Evolutionary conservation across 768 basidiomycete species (phyloP), one percentile per base, ranked within the genome.

Genomic region (Collybia sp.): DNA sequence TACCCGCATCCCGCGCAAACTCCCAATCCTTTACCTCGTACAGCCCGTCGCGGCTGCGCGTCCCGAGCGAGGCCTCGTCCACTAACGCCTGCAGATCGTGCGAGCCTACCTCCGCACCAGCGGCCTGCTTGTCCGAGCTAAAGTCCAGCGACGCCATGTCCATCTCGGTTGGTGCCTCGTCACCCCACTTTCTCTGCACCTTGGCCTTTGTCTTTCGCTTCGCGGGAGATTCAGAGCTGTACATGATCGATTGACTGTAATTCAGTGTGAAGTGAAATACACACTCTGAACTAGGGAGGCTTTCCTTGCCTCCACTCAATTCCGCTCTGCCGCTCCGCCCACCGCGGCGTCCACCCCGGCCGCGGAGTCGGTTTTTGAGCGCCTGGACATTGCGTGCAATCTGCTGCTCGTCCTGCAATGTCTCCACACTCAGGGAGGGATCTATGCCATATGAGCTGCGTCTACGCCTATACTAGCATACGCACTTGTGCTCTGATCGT

Each of bases 121-220:
- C 55, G 43, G 73, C 72, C 1, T 68, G 49, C 51, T 80, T 81
- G 55, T 86, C 80, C 40, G 69, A 54, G 52, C 86, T 91, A 63
- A 89, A 98, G 64, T 99, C 93, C 44, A 97, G 77, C 35, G 88
- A 83, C 5, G 86, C 91, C 90, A 98, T 95, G 53, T 98, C 96
- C 12, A 77, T 75, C 53, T 91, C 89, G 9, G 82, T 84, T 3
- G 87, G 84, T 1, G 76, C 74, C 52, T 83, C 78, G 57, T 95
- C 82, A 17, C 85, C 92, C 96, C 96, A 99, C 67, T 93, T 98
- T 25, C 96, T 83, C 63, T 86, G 85, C 12, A 70, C 57, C 66
- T 93, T 93, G 2, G 76, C 61, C 45, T 85, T 83, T 0, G 73
- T 58, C 54, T 85, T 88, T 51, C 74, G 71, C 54, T 82, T 88